Evolutionary conservation across 176 grass and related monocot genomes (phyloP), one percentile per base, ranked within the genome.

Genomic region (Avena eriantha): DNA sequence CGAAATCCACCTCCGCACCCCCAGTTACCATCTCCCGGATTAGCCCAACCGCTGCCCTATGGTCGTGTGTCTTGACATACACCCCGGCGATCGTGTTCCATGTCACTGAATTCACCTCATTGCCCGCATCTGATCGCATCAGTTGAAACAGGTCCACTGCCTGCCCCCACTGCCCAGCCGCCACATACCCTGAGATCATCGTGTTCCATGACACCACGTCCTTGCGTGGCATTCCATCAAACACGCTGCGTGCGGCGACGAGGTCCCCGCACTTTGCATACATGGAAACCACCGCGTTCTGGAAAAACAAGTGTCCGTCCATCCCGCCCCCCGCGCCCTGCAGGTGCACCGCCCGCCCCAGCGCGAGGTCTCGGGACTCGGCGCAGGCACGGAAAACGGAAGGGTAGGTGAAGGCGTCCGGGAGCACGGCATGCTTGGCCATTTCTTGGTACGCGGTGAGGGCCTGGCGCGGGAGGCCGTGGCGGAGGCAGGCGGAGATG

Each of bases 11-110:
- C 18, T 26, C 29, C 0, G 75, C 82, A 14, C 87, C 89, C 54
- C 69, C 64, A 7, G 6, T 50, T 15, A 77, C 85, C 80, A 94
- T 86, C 72, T 91, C 86, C 18, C 80, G 69, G 13, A 94, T 91
- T 4, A 94, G 76, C 73, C 46, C 75, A 7, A 91, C 9, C 0
- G 86, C 92, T 16, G 85, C 81, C 48, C 71, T 83, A 16, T 80
- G 68, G 86, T 94, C 82, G 36, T 77, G 46, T 29, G 76, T 85
- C 41, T 89, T 89, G 16, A 94, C 64, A 68, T 87, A 75, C 0
- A 81, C 92, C 1, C 86, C 89, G 0, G 82, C 84, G 0, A 94
- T 74, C 1, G 89, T 91, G 83, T 94, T 94, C 92, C 92, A 91
- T 0, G 92, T 89, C 35, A 91, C 87, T 2, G 80, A 87, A 47